Evolutionary conservation across 768 basidiomycete species (phyloP).

Genomic region (Cystofilobasidium bisporidii): DNA sequence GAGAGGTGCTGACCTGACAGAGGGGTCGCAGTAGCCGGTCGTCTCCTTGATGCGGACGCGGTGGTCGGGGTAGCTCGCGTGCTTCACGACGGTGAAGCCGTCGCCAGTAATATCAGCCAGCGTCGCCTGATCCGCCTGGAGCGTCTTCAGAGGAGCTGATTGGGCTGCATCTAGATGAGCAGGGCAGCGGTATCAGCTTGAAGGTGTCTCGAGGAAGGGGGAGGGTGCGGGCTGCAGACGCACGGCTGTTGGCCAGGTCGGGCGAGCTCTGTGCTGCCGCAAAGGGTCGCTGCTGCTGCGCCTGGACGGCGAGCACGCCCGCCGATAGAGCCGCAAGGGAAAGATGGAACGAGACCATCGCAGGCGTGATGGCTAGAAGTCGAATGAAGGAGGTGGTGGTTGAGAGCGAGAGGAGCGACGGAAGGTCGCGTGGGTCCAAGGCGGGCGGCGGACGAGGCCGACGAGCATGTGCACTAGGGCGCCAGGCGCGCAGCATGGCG

Average conservation of each 20-base stretch:
- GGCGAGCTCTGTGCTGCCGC: neutral
- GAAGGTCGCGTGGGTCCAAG: neutral
- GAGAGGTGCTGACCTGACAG: conserved; percentile 7
- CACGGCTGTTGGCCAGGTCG: too few relatives aligned
- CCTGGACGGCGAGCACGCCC: neutral
- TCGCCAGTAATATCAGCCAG: neutral
- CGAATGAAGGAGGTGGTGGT: too few relatives aligned
- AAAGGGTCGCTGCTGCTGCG: neutral
- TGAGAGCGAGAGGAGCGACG: neutral
- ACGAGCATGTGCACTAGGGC: too few relatives aligned
- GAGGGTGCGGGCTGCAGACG: too few relatives aligned
- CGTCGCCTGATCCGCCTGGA: neutral
- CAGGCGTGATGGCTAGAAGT: too few relatives aligned
- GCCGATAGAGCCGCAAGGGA: neutral
- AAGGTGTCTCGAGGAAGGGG: neutral
- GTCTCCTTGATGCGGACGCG: conserved; percentile 23
- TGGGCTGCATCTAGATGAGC: too few relatives aligned
- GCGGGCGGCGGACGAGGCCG: too few relatives aligned
- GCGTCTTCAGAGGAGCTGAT: too few relatives aligned
- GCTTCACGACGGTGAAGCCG: neutral
- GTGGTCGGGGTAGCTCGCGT: conserved; percentile 12
- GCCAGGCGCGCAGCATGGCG: too few relatives aligned
- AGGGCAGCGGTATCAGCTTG: neutral
- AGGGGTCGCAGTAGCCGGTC: conserved; percentile 22
- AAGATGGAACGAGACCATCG: neutral